Evolutionary conservation across 768 basidiomycete genomes (phyloP).

Genomic region (Coprinopsis strossmayeri): DNA sequence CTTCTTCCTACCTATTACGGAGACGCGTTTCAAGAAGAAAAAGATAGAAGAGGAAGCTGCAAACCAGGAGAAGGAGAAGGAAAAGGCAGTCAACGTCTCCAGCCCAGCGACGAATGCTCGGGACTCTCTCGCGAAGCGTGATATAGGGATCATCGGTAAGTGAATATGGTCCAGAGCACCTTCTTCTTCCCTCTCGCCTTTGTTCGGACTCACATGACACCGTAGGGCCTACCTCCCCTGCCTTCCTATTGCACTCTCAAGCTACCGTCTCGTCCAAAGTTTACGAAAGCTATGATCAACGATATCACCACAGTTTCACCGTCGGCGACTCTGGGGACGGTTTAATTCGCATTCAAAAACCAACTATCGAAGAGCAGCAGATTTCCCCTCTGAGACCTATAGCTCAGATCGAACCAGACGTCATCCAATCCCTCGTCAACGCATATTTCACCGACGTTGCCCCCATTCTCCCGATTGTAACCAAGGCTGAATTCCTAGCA

Average conservation of each 20-base stretch:
- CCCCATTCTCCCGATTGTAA: conserved; percentile 85
- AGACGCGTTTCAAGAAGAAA: conserved; percentile 98
- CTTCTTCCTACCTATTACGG: conserved; percentile 96
- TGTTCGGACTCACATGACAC: conserved; percentile 37
- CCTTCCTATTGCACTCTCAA: conserved; percentile 87
- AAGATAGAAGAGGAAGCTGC: conserved; percentile 64
- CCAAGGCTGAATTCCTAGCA: conserved; percentile 81
- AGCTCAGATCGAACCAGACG: conserved; percentile 70
- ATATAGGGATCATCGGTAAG: conserved; percentile 61
- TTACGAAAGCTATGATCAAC: conserved; percentile 83
- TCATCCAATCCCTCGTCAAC: conserved; percentile 80
- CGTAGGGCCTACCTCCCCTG: conserved; percentile 80
- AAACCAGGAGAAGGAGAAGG: conserved; percentile 20
- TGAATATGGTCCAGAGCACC: conserved; percentile 12
- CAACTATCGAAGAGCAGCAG: conserved; percentile 49
- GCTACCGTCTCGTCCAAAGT: conserved; percentile 77
- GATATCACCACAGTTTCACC: conserved; percentile 86
- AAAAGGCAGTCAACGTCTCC: conserved; percentile 26
- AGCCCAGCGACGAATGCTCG: conserved; percentile 23
- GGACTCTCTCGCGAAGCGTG: conserved; percentile 42
- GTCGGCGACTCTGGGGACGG: conserved; percentile 82
- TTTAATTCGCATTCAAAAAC: conserved; percentile 74
- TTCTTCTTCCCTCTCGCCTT: conserved; percentile 17
- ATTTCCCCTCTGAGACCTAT: conserved; percentile 51
- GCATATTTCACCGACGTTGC: conserved; percentile 87